Base-by-base conservation (phyloP, 768 basidiomycete species). In the Gymnopilus junonius region DNA sequence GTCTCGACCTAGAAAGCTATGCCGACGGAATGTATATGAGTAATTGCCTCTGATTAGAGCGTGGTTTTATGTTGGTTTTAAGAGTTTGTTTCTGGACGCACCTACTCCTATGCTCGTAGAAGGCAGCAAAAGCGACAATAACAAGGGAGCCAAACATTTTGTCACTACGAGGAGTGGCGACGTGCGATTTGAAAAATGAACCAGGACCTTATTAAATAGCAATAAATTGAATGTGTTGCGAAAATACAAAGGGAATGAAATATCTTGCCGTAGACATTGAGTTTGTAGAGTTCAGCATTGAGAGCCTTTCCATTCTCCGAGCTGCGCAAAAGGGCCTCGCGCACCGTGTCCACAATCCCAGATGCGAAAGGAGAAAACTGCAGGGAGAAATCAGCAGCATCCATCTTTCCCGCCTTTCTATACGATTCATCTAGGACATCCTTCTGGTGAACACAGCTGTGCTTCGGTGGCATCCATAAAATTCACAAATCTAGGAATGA, bases 61-160 rank as follows among this genome's bases (percentile, higher is more conserved):
- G n/a, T n/a, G n/a, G n/a, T n/a, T n/a, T n/a, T n/a, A n/a, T n/a
- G n/a, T n/a, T n/a, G n/a, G n/a, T n/a, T n/a, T n/a, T n/a, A n/a
- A n/a, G n/a, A n/a, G n/a, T n/a, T n/a, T n/a, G n/a, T n/a, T n/a
- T n/a, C n/a, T n/a, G n/a, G n/a, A n/a, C n/a, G n/a, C n/a, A n/a
- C n/a, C n/a, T n/a, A n/a, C n/a, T n/a, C n/a, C n/a, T n/a, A n/a
- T n/a, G n/a, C n/a, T 81, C 74, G 64, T 84, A 80, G 0, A 62
- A 12, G 0, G 80, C 77, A 2, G 82, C 84, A 31, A 83, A 72
- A 14, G n/a, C n/a, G n/a, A 83, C 71, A 31, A 85, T 55, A 2
- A 84, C 79, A 31, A 87, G 75, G 1, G 84, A 85, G 1, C 82
- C 83, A 39, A 86, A 79, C 79, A 83, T 84, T 21, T 67, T 65